phyloP scores from a whole-genome alignment of 2,329 filamentous ascomycete species.

The Aspergillus vadensis region DNA sequence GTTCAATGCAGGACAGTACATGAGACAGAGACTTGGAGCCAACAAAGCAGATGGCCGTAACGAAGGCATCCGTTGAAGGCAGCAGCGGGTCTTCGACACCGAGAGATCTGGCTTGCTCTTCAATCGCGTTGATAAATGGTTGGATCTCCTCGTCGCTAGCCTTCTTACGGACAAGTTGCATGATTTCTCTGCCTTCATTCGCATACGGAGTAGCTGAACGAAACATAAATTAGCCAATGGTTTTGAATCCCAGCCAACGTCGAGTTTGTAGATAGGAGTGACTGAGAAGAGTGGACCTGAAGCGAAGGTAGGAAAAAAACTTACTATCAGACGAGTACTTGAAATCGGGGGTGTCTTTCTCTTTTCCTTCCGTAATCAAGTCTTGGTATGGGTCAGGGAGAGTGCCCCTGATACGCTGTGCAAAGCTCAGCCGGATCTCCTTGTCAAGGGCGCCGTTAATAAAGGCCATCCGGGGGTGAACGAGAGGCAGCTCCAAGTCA shows the following conservation, averaged over 20 bases:
- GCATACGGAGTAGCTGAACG: slow-evolving; percentile 73
- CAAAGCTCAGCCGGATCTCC: slow-evolving; percentile 94
- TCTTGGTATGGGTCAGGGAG: slow-evolving; percentile 79
- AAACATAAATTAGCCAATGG: slow-evolving; percentile 16
- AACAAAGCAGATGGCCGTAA: slow-evolving; percentile 89
- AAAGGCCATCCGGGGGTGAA: slow-evolving; percentile 90
- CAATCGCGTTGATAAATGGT: slow-evolving; percentile 75
- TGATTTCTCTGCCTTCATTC: slow-evolving; percentile 79
- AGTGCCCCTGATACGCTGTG: slow-evolving; percentile 92
- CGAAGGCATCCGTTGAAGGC: slow-evolving; percentile 87
- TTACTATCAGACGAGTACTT: slow-evolving; percentile 78
- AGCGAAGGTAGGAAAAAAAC: slow-evolving; percentile 31
- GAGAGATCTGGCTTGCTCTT: slow-evolving; percentile 70
- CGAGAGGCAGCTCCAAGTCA: slow-evolving; percentile 72
- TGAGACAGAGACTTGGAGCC: slow-evolving; percentile 96
- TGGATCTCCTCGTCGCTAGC: slow-evolving; percentile 85
- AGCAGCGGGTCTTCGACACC: slow-evolving; percentile 74
- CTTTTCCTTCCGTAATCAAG: slow-evolving; percentile 82
- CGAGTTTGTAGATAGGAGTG: background rate
- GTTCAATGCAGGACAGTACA: slow-evolving; percentile 91
- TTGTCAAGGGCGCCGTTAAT: slow-evolving; percentile 90
- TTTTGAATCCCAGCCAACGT: background rate
- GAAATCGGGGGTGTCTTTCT: slow-evolving; percentile 94
- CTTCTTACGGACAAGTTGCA: slow-evolving; percentile 78
- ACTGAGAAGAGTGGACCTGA: background rate